phyloP scores from a whole-genome alignment of 169 alveolate genomes.

The Theileria annulata region DNA sequence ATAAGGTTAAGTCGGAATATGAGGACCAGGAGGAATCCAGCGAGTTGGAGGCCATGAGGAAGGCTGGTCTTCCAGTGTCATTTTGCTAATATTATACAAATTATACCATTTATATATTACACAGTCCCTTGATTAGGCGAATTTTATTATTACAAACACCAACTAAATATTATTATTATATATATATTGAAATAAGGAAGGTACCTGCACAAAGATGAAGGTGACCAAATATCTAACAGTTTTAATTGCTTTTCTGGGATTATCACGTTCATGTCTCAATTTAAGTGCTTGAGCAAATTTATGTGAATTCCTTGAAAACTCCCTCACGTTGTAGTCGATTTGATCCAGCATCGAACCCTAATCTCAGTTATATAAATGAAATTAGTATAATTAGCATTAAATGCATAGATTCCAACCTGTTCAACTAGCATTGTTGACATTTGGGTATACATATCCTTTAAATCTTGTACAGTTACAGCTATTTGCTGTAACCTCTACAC shows the following conservation, averaged over 20 bases:
- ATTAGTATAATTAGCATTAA: neutral
- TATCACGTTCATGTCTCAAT: conserved; percentile 41
- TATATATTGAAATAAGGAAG: conserved; percentile 14
- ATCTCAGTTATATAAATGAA: neutral
- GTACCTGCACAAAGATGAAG: conserved; percentile 45
- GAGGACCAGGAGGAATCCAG: conserved; percentile 18
- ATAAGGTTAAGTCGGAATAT: conserved; percentile 14
- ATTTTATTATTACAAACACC: conserved; percentile 38
- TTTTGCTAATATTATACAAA: conserved; percentile 11
- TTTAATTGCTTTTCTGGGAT: conserved; percentile 30
- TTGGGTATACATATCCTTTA: conserved; percentile 64
- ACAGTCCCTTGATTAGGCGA: conserved; percentile 28
- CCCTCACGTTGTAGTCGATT: conserved; percentile 60
- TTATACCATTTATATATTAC: neutral
- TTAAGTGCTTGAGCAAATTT: conserved; percentile 35
- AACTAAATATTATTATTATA: neutral
- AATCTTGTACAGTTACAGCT: conserved; percentile 60
- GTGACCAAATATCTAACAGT: conserved; percentile 48
- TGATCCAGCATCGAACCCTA: conserved; percentile 71
- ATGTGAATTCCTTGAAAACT: conserved; percentile 51
- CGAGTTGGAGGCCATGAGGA: conserved; percentile 42
- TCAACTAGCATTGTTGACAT: conserved; percentile 64
- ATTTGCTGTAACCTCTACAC: conserved; percentile 58
- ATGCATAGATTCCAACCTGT: conserved; percentile 39
- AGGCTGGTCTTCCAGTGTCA: conserved; percentile 56